A percentile compares a stretch with the other conserved stretches of the same genome.
phyloP scores from a whole-genome alignment of 2,329 filamentous ascomycete species.

The Trichoderma arundinaceum region DNA sequence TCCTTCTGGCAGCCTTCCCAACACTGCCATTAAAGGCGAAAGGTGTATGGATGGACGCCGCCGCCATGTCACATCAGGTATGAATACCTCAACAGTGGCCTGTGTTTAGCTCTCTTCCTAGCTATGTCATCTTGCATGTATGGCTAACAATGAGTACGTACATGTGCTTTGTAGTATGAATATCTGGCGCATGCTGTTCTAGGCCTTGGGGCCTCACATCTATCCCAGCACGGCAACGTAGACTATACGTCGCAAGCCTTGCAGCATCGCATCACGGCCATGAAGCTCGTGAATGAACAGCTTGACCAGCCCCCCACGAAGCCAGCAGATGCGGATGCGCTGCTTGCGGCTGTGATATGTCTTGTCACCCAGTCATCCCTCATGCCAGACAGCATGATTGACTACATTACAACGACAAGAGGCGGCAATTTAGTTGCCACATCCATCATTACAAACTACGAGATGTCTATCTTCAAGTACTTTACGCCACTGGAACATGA shows the following conservation, averaged over 20 bases:
- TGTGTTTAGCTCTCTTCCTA: neutral
- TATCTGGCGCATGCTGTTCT: constrained; percentile 48
- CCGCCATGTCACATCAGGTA: constrained; percentile 45
- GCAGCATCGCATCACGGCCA: constrained; percentile 45
- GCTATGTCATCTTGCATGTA: neutral
- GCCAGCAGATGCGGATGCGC: constrained; percentile 44
- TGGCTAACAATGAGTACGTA: neutral
- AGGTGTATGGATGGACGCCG: constrained; percentile 44
- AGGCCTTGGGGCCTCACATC: constrained; percentile 47
- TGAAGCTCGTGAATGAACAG: constrained; percentile 45
- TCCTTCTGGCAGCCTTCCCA: constrained; percentile 51
- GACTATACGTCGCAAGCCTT: constrained; percentile 42
- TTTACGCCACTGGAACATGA: constrained; percentile 40
- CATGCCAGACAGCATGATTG: constrained; percentile 47
- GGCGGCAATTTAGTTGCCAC: constrained; percentile 39
- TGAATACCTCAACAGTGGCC: constrained; percentile 18
- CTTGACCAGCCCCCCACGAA: constrained; percentile 39
- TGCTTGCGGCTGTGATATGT: constrained; percentile 45
- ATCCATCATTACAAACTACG: constrained; percentile 35
- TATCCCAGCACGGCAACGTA: constrained; percentile 40
- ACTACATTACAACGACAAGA: constrained; percentile 47
- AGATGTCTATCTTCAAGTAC: constrained; percentile 36
- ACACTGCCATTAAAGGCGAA: constrained; percentile 44
- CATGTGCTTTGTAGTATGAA: constrained; percentile 41
- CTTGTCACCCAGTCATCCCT: constrained; percentile 46